These are phyloP conservation scores for Saprolegnia diclina DNA, from an alignment of 352 stramenopile species.

Conservation along the genomic window DNA sequence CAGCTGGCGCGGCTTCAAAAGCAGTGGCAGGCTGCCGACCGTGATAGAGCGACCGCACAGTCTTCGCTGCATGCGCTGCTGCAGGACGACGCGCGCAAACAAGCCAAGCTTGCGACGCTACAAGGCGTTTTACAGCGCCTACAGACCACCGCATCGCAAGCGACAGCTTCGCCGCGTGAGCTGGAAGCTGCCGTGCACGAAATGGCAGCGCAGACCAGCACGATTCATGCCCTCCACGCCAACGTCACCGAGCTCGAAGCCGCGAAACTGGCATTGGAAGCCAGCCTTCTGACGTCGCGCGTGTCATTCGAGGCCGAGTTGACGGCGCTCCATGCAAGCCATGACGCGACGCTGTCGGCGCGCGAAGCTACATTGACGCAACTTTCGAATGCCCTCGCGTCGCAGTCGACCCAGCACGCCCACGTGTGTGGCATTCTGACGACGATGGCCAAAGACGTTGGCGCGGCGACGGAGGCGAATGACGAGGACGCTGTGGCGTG, in stretches of 20 bases:
- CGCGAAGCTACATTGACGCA: not conserved
- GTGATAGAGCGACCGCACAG: not conserved
- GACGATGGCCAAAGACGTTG: not conserved
- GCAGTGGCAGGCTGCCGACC: conserved; percentile 1
- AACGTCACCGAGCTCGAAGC: not conserved
- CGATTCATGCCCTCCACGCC: not conserved
- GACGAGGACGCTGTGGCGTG: not conserved
- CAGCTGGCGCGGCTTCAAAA: not conserved
- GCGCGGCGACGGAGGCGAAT: not conserved
- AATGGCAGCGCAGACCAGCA: not conserved
- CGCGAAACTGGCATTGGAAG: not conserved
- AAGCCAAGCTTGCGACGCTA: not conserved
- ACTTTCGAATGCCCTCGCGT: not conserved
- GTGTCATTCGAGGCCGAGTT: not conserved
- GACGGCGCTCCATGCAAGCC: not conserved
- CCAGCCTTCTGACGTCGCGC: not conserved
- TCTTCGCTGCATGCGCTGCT: not conserved
- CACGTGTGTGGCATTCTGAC: not conserved
- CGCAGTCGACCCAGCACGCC: not conserved
- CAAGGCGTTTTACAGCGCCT: not conserved
- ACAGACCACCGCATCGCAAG: not conserved
- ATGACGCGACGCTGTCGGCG: not conserved
- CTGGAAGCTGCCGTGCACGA: not conserved
- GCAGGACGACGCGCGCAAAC: not conserved
- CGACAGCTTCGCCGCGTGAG: not conserved